Conservation (phyloP, 345 rosid species). For the Gynandropsis gynandra region DNA sequence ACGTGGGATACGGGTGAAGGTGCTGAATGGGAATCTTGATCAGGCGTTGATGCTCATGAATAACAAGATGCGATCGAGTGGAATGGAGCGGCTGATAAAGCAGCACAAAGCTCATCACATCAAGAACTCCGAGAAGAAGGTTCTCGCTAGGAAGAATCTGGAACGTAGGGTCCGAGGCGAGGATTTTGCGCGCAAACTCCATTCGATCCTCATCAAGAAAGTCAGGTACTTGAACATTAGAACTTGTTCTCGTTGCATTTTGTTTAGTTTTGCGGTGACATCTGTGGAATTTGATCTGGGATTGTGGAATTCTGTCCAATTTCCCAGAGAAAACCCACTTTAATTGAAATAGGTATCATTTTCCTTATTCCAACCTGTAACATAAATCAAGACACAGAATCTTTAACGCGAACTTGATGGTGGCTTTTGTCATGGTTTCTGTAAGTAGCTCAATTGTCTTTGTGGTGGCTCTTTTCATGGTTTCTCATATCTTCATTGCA, state of each 20-base stretch:
- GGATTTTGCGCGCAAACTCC: conserved; percentile 71
- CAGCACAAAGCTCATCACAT: conserved; percentile 51
- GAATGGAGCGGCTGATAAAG: conserved; percentile 82
- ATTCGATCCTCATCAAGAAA: conserved; percentile 64
- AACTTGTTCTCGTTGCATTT: neutral
- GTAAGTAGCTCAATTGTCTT: neutral
- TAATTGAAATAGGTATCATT: too few species aligned
- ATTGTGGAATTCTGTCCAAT: neutral
- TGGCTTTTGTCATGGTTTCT: conserved; percentile 8
- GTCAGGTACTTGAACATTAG: conserved; percentile 38
- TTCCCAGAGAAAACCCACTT: too few species aligned
- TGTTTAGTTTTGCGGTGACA: conserved; percentile 6
- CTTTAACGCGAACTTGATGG: neutral
- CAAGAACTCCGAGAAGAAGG: conserved; percentile 91
- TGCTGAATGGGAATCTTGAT: conserved; percentile 54
- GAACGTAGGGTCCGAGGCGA: conserved; percentile 58
- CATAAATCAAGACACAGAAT: too few species aligned
- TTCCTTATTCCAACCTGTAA: too few species aligned
- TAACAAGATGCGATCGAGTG: conserved; percentile 78
- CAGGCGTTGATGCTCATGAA: conserved; percentile 56
- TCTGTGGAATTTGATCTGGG: neutral
- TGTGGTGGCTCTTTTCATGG: conserved; percentile 12
- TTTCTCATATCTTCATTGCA: conserved; percentile 12
- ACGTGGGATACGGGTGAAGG: conserved; percentile 84
- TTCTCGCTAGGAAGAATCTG: conserved; percentile 69